These are phyloP conservation scores for Incumbomyces lentus DNA, from an alignment of 2,329 filamentous ascomycete genomes.

Conservation along the genomic window DNA sequence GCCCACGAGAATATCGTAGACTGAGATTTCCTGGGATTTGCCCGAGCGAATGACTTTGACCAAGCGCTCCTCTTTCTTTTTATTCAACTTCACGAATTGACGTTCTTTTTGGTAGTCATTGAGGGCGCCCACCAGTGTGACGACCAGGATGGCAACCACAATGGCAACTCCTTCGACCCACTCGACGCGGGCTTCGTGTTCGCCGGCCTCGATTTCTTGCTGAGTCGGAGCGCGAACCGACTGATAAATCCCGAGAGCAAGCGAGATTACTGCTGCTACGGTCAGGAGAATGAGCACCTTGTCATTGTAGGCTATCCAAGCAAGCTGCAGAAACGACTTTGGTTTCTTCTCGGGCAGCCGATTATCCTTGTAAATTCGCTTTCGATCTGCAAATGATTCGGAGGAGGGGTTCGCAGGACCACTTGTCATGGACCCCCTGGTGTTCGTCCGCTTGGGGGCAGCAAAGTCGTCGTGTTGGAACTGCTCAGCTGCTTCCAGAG, in stretches of 20 bases:
- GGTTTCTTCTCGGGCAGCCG: slow-evolving; percentile 54
- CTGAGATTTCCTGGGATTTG: slow-evolving; percentile 56
- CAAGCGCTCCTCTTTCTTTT: slow-evolving; percentile 64
- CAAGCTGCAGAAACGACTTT: slow-evolving; percentile 55
- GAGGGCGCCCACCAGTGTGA: slow-evolving; percentile 64
- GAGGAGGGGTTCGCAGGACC: slow-evolving; percentile 15
- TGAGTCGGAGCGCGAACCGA: slow-evolving; percentile 21
- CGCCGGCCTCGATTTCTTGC: slow-evolving; percentile 13
- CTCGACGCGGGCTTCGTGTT: slow-evolving; percentile 48
- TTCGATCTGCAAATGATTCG: slow-evolving; percentile 48
- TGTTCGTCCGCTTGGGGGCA: slow-evolving; percentile 15
- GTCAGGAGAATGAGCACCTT: slow-evolving; percentile 62
- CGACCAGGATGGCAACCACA: slow-evolving; percentile 63
- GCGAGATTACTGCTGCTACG: slow-evolving; percentile 56
- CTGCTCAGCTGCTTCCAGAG: slow-evolving; percentile 23
- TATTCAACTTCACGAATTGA: slow-evolving; percentile 70
- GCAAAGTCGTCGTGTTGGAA: slow-evolving; percentile 11
- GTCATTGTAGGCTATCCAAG: slow-evolving; percentile 70
- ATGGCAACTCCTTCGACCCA: slow-evolving; percentile 79
- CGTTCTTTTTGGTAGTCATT: slow-evolving; percentile 78
- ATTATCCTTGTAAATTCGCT: slow-evolving; percentile 59
- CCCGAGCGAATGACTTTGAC: slow-evolving; percentile 71
- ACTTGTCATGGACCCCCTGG: slow-evolving; percentile 13
- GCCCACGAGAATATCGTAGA: slow-evolving; percentile 62
- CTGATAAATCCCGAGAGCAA: slow-evolving; percentile 59